Percentiles rank a stretch among this genome's conserved stretches.
These are phyloP conservation scores for Metschnikowia borealis DNA, from an alignment of 805 yeast genomes.

Conservation along the genomic window DNA sequence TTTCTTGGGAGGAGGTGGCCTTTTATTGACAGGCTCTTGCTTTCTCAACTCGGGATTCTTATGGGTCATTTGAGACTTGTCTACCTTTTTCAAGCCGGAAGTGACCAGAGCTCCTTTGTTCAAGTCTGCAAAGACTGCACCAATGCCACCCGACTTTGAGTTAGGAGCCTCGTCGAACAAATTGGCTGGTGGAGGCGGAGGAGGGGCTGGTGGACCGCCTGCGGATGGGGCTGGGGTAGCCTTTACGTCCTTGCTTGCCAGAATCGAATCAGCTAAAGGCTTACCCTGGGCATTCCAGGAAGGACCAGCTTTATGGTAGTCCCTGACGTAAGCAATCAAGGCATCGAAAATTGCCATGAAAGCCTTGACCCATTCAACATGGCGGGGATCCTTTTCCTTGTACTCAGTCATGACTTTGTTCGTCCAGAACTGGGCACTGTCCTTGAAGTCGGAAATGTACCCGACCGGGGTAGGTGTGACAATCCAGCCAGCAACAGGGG, in stretches of 20 bases:
- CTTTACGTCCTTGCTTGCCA: slow-evolving; percentile 26
- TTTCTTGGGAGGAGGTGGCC: slow-evolving; percentile 81
- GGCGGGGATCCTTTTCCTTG: slow-evolving; percentile 64
- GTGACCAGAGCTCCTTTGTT: slow-evolving; percentile 85
- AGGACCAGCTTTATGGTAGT: slow-evolving; percentile 80
- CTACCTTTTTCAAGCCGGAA: slow-evolving; percentile 84
- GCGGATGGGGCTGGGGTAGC: slow-evolving; percentile 31
- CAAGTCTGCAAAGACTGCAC: slow-evolving; percentile 88
- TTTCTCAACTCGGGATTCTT: slow-evolving; percentile 80
- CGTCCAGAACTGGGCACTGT: slow-evolving; percentile 91
- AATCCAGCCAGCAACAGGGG: slow-evolving; percentile 90
- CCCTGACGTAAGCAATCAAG: slow-evolving; percentile 69
- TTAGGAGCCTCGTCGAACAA: slow-evolving; percentile 44
- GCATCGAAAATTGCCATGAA: slow-evolving; percentile 64
- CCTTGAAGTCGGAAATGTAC: slow-evolving; percentile 76
- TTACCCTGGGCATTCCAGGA: slow-evolving; percentile 65
- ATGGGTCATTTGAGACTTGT: slow-evolving; percentile 89
- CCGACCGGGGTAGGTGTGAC: slow-evolving; percentile 72
- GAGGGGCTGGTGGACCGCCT: slow-evolving; percentile 73
- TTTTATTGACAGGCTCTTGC: slow-evolving; percentile 43
- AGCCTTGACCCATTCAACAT: slow-evolving; percentile 76
- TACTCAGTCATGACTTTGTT: slow-evolving; percentile 84
- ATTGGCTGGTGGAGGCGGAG: slow-evolving; percentile 80
- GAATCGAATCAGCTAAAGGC: slow-evolving; percentile 50
- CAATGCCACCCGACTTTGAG: slow-evolving; percentile 49